These are phyloP conservation scores for Xanthoparmelia taractica DNA, from an alignment of 495 filamentous ascomycete genomes.

Conservation along the genomic window DNA sequence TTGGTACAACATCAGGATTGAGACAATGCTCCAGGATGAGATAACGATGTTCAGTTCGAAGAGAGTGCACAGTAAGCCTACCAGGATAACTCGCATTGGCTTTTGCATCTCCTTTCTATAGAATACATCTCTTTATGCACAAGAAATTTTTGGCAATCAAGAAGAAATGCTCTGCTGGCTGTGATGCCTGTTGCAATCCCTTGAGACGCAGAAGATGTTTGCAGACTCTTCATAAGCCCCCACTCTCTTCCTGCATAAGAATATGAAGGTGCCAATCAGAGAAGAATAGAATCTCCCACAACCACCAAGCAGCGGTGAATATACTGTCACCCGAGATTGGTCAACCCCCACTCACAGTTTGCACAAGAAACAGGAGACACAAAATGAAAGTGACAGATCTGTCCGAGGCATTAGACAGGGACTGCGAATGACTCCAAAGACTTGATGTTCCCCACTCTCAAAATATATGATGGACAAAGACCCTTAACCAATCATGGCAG, in stretches of 20 bases:
- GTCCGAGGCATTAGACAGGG: not conserved
- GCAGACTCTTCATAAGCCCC: not conserved
- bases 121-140: not conserved
- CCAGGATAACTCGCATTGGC: not conserved
- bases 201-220: not conserved
- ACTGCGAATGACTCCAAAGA: not conserved
- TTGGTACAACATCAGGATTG: not conserved
- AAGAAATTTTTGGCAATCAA: not conserved
- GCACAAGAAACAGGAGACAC: not conserved
- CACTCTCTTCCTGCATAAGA: not conserved
- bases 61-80: not conserved
- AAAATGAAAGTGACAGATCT: not conserved
- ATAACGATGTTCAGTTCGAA: not conserved
- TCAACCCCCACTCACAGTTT: not conserved
- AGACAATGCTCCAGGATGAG: not conserved
- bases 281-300: not conserved
- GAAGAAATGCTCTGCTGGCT: not conserved
- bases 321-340: not conserved
- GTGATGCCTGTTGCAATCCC: not conserved
- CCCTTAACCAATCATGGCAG: too few species aligned
- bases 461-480: not conserved
- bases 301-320: not conserved
- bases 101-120: slow-evolving; percentile 1
- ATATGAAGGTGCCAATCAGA: not conserved
- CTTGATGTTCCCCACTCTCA: not conserved